Base-by-base conservation (phyloP, 2,329 filamentous ascomycete species). In the Colletotrichum musicola region DNA sequence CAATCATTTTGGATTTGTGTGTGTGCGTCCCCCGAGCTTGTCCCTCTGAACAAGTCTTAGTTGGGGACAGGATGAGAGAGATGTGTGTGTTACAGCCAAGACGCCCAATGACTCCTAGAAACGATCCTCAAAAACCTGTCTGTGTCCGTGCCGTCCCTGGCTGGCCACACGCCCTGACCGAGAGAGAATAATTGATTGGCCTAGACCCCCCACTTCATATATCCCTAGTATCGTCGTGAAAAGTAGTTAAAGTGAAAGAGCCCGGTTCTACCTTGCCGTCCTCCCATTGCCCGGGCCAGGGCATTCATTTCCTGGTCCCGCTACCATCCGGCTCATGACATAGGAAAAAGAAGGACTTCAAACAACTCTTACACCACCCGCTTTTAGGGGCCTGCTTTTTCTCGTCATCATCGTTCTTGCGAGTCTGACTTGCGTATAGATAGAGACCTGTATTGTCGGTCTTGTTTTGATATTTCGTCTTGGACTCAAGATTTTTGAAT, bases 291-390 rank as follows among this genome's bases (percentile, higher is more conserved):
- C 44, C 50, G 6, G 9, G 38, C n/a, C 50, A 10, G 54, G 25
- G 14, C 38, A 30, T 20, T 22, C 38, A 42, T n/a, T 22, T 14
- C 18, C 62, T 42, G 35, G n/a, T 27, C 14, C 20, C 46, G n/a
- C 10, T 18, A 3, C n/a, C 30, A 35, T 35, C 30, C 30, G 30
- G 30, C 27, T n/a, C n/a, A 22, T 30, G 4, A 53, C 55, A 66
- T 46, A 56, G 50, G 62, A 65, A 66, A 66, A 56, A 44, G 62
- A 65, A 66, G 61, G 42, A 30, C 50, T 46, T 46, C 55, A 55
- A n/a, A 56, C 20, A 69, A 42, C 56, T 61, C 62, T 60, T 69
- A 69, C 55, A 69, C 30, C 55, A 10, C 62, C 62, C 62, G 25
- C 55, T 50, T 49, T 55, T 51, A 44, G 44, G 50, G 56, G 35